phyloP scores from a whole-genome alignment of 345 rosid species.

The Gossypium anomalum region DNA sequence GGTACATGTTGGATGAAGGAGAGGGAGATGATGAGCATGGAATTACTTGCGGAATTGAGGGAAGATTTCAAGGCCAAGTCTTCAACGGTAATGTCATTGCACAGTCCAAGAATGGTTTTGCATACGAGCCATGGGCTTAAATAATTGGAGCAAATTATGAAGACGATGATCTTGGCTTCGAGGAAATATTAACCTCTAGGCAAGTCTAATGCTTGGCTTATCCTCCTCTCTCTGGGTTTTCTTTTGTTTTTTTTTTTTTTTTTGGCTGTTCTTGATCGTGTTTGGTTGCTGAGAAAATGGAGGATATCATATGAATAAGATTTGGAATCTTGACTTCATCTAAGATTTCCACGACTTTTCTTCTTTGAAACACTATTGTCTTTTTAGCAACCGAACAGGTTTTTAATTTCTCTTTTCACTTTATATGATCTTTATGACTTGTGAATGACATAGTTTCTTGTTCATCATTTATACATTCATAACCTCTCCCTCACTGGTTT shows the following conservation, averaged over 20 bases:
- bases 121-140: conserved; percentile 23
- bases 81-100: background rate
- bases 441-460: background rate
- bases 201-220: conserved; percentile 71
- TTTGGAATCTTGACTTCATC: conserved; percentile 2
- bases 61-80: conserved; percentile 12
- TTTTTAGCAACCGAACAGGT: conserved; percentile 14
- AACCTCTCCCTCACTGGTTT: background rate
- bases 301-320: conserved; percentile 21
- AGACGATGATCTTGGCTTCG: conserved; percentile 4
- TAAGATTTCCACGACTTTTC: conserved; percentile 15
- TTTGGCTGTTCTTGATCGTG: background rate
- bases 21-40: conserved; percentile 2
- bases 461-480: conserved; percentile 12
- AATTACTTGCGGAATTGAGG: background rate
- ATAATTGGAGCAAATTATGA: background rate
- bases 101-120: background rate
- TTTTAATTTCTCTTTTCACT: background rate
- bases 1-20: background rate
- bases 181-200: conserved; percentile 41
- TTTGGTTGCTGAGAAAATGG: conserved; percentile 37
- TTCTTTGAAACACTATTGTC: background rate
- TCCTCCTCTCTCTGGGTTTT: background rate
- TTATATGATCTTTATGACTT: background rate
- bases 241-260: background rate